Evolutionary conservation across 805 yeast species (phyloP).

Genomic region (Hagleromyces aurorensis): DNA sequence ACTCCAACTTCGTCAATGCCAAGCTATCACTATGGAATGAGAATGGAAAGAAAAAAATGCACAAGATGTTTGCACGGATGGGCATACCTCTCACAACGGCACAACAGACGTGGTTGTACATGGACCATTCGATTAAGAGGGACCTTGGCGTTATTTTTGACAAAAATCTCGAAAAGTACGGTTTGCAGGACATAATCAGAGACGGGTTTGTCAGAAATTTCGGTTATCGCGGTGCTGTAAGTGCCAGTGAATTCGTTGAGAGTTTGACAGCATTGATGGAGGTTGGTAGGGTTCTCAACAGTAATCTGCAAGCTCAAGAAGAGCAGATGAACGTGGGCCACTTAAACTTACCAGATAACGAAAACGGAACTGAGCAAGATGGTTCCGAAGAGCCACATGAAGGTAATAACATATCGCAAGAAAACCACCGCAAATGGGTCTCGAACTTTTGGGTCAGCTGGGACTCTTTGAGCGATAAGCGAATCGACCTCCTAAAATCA

Average conservation of each 20-base stretch:
- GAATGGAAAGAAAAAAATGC: constrained; percentile 78
- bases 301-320: constrained; percentile 4
- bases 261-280: constrained; percentile 80
- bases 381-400: constrained; percentile 19
- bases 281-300: constrained; percentile 37
- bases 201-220: constrained; percentile 82
- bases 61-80: constrained; percentile 92
- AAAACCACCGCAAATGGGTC: constrained; percentile 60
- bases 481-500: constrained; percentile 25
- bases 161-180: constrained; percentile 65
- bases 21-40: constrained; percentile 85
- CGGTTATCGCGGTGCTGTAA: constrained; percentile 80
- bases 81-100: constrained; percentile 88
- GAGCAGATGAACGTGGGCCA: constrained; percentile 17
- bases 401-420: constrained; percentile 27
- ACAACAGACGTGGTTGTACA: constrained; percentile 84
- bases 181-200: constrained; percentile 71
- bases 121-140: constrained; percentile 73
- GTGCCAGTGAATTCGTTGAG: constrained; percentile 92
- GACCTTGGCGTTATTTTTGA: constrained; percentile 61
- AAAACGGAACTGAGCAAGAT: constrained; percentile 22
- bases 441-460: constrained; percentile 63
- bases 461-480: constrained; percentile 49
- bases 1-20: constrained; percentile 86
- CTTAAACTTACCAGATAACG: constrained; percentile 26